Evolutionary conservation across 2,329 filamentous ascomycete genomes (phyloP), one percentile per base, ranked within the genome.

Genomic region (Beauveria varroae): DNA sequence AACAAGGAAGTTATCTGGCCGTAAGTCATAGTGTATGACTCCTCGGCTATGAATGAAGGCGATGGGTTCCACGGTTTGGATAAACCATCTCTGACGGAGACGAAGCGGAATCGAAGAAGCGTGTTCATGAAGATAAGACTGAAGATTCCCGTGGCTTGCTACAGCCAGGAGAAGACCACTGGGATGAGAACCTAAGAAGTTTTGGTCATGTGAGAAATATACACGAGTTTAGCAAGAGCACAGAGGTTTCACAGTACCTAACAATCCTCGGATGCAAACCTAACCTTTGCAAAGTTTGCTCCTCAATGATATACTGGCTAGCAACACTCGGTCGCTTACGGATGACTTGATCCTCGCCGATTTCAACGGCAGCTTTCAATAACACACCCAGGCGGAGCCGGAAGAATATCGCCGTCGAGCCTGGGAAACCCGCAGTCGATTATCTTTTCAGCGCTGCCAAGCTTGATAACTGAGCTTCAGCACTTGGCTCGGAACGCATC

Each of bases 11-110:
- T 73, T 72, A 4, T 70, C 65, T 20, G 70, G 70, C 46, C 68
- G 69, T 37, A 73, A 65, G 66, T 74, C 70, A 46, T 67, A 68
- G 60, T 73, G 69, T 53, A 74, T 70, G 14, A 74, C 68, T 24
- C 69, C 70, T 34, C 66, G 65, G 56, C 63, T 52, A 59, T 74
- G 69, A 30, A 73, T 68, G 60, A 67, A 72, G 14, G 60, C 63
- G 58, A 73, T 64, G 16, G 68, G 65, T 64, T 72, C 68, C 22
- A 65, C 65, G n/a, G 67, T 68, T 64, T 74, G 68, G 18, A 59
- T 49, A 57, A 66, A 69, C 69, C 68, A 74, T 63, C 47, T 60
- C 24, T 63, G 52, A 43, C 56, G 52, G 28, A 63, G 59, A 41
- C 46, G 28, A 16, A 34, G 28, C 10, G 34, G 61, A 53, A 49